These are phyloP conservation scores for Conoideocrella luteorostrata DNA, from an alignment of 2,329 filamentous ascomycete genomes.

Conservation along the genomic window DNA sequence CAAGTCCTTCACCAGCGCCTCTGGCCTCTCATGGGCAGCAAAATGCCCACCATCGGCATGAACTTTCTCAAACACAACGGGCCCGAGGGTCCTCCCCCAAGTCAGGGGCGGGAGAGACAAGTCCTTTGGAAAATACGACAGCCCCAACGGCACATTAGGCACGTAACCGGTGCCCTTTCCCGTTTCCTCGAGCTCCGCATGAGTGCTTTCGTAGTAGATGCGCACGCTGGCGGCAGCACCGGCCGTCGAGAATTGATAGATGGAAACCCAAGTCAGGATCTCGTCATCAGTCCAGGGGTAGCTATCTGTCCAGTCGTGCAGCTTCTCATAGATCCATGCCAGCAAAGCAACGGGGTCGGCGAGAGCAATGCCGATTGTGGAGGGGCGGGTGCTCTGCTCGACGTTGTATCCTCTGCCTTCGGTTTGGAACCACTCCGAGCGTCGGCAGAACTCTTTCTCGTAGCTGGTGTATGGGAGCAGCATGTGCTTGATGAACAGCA, in stretches of 20 bases:
- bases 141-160: slow-evolving; percentile 33
- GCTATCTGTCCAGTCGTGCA: slow-evolving; percentile 67
- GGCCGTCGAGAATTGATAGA: slow-evolving; percentile 65
- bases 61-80: slow-evolving; percentile 49
- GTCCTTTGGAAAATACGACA: slow-evolving; percentile 54
- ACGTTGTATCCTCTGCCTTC: slow-evolving; percentile 38
- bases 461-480: slow-evolving; percentile 40
- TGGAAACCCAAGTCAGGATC: slow-evolving; percentile 65
- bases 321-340: slow-evolving; percentile 76
- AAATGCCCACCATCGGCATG: slow-evolving; percentile 54
- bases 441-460: slow-evolving; percentile 36
- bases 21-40: slow-evolving; percentile 51
- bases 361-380: slow-evolving; percentile 65
- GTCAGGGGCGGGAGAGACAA: slow-evolving; percentile 44
- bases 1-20: slow-evolving; percentile 46
- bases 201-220: slow-evolving; percentile 66
- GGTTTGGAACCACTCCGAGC: slow-evolving; percentile 49
- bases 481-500: slow-evolving; percentile 49
- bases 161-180: slow-evolving; percentile 20
- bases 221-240: slow-evolving; percentile 60
- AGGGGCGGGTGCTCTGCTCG: slow-evolving; percentile 56
- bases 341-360: slow-evolving; percentile 65
- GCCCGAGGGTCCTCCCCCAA: slow-evolving; percentile 53
- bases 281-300: slow-evolving; percentile 74
- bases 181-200: slow-evolving; percentile 24